Base-by-base conservation (phyloP, 2,329 filamentous ascomycete genomes). In the Alternaria sp. region DNA sequence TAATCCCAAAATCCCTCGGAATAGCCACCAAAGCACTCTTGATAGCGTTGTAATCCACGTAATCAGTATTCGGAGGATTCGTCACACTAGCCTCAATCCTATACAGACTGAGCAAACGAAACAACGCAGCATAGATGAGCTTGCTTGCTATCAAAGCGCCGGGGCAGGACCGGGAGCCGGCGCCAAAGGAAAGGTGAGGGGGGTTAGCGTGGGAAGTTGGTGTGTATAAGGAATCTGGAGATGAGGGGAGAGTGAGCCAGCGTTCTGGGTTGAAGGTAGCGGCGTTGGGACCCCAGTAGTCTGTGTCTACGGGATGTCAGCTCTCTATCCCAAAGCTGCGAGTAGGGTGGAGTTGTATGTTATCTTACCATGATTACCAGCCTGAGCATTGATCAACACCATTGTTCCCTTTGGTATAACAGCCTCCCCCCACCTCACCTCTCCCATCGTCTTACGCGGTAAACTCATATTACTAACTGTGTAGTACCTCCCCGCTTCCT, bases 1-100 rank as follows among this genome's bases (percentile, higher is more conserved):
- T 83, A 5, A 87, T 81, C 65, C 85, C 85, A 70, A 87, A 88
- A 42, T 85, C 81, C 42, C 81, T 73, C 1, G 85, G 86, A 50
- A 88, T 87, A 0, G 86, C 85, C 11, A 87, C 85, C 33, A 88
- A 65, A 0, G 85, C 85, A 1, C 81, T 82, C 73, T 87, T 87
- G 65, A 86, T 82, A 65, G 84, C 80, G 63, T 87, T 88, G 65
- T 87, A 87, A 5, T 88, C 85, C 4, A 87, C 82, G 60, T 87
- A 87, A 67, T 87, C 84, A 0, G 85, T 87, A 62, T 86, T 87
- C 0, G 85, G 85, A 0, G 85, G 85, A 41, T 81, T 74, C 0
- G 70, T 66, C 50, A 81, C 76, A 63, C 78, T 80, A 24, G 84
- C 78, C 31, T 84, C 79, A 53, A 85, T 81, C 61, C 77, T 79